A percentile compares a stretch with the other conserved stretches of the same genome.
phyloP scores from a whole-genome alignment of 2,329 filamentous ascomycete genomes.

The Cytospora piceicola region DNA sequence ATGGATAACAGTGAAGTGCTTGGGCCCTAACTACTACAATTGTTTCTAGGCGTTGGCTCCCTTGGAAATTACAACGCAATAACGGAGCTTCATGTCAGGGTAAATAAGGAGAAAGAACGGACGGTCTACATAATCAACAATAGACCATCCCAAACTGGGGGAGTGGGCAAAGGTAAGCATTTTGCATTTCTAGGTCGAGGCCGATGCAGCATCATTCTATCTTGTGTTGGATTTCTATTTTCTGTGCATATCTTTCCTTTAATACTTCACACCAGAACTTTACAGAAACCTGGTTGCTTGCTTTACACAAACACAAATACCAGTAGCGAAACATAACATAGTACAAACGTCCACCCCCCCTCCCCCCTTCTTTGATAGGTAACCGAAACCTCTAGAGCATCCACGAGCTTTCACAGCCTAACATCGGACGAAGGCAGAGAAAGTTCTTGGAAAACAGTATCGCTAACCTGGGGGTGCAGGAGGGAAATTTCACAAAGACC shows the following conservation, averaged over 20 bases:
- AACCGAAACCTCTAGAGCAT: neutral
- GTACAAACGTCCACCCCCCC: neutral
- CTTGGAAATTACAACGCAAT: too few relatives aligned
- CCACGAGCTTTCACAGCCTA: neutral
- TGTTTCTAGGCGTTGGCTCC: neutral
- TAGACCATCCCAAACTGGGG: neutral
- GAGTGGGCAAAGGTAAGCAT: neutral
- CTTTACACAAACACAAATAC: conserved; percentile 1
- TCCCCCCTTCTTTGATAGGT: neutral
- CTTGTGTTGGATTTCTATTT: neutral
- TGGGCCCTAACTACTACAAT: too few relatives aligned
- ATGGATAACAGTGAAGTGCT: too few relatives aligned
- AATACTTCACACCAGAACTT: neutral
- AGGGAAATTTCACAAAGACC: neutral
- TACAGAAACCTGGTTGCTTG: neutral
- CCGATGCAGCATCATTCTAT: neutral
- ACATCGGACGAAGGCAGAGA: neutral
- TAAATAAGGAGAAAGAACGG: neutral
- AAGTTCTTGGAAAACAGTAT: neutral
- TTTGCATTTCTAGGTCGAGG: neutral
- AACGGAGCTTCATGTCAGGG: neutral
- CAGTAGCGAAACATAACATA: neutral
- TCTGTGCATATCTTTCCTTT: neutral
- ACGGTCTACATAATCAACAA: neutral
- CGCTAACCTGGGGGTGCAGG: neutral